Evolutionary conservation across 176 grass and related monocot species (phyloP), one percentile per base, ranked within the genome.

Genomic region (Poa pratensis): DNA sequence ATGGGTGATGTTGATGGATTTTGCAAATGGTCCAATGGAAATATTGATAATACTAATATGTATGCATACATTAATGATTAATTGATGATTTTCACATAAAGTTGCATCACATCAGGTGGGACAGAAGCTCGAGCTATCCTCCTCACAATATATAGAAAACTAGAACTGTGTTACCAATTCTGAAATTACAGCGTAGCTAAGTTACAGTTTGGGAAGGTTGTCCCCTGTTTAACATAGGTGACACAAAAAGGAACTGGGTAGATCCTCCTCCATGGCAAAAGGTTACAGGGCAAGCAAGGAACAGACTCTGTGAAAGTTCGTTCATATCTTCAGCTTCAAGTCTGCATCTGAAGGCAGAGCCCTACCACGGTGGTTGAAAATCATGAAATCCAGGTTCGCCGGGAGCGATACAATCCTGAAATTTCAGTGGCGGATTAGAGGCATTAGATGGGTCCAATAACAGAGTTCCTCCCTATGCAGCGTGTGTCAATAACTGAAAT

Each of bases 371-470:
- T 99, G 96, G 78, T 99, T 99, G 88, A 99, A 99, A 77, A 88
- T 91, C 91, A 99, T 96, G 76, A 99, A 99, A 77, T 99, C 96
- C 86, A 99, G 45, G 85, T 99, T 96, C 27, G 86, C 79, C 3
- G 96, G 93, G 59, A 94, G 87, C 0, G 90, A 96, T 26, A 96
- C 91, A 6, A 99, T 87, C 96, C 93, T 96, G 90, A 78, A 69
- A 68, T 89, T 76, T 40, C 23, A 77, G 63, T 5, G 7, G 13
- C 1, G 17, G 30, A 70, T 91, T 61, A 90, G 61, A 55, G 18
- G 6, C 24, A 84, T 46, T 69, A 16, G 11, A 51, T 9, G 37
- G 24, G 5, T 58, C 19, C 7, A 51, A 54, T 35, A 26, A 22
- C 34, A 72, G 23, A 11, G 2, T 2, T 45, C 45, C 22, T 32